Base-by-base conservation (phyloP, 108 stramenopile species). In the Parietichytrium sp. region DNA sequence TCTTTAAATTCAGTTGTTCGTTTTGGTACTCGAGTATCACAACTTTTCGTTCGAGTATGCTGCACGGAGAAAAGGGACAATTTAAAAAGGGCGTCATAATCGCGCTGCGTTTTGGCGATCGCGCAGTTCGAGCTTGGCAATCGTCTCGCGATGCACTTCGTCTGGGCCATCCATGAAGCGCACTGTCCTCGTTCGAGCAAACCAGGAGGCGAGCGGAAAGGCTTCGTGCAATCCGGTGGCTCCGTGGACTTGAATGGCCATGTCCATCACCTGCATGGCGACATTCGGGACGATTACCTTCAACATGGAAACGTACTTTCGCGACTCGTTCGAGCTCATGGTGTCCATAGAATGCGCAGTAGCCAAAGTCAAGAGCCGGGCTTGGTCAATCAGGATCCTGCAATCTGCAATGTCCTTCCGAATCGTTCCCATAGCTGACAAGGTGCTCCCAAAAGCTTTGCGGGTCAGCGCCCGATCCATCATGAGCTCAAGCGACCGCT, bases 91-190 rank as follows among this genome's bases (percentile, higher is more conserved):
- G n/a, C n/a, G n/a, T n/a, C n/a, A n/a, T n/a, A n/a, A n/a, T n/a
- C n/a, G n/a, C n/a, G n/a, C n/a, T n/a, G n/a, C 42, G 29, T 6
- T 72, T 25, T 72, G 38, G 42, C 42, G 61, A 6, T 33, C 61
- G 78, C 80, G 80, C 15, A 38, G 42, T 53, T 83, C 79, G 23
- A 55, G 55, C 47, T 72, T 38, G 23, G 87, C 87, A 3, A 88
- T 50, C 30, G 86, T 86, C 16, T 84, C 80, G 18, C 29, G 25
- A 83, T 88, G 97, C 20, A 98, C 98, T 30, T 92, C 96, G 86
- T 98, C 98, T 0, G 98, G 98, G 6, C 98, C 98, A 85, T 98
- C 98, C 1, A 96, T 96, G 81, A 97, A 92, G 47, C 96, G 89
- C 30, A 98, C 82, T 4, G 93, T 90, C 31, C 96, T 88, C 82